phyloP scores from a whole-genome alignment of 441 rosid genomes.

The Hura crepitans region DNA sequence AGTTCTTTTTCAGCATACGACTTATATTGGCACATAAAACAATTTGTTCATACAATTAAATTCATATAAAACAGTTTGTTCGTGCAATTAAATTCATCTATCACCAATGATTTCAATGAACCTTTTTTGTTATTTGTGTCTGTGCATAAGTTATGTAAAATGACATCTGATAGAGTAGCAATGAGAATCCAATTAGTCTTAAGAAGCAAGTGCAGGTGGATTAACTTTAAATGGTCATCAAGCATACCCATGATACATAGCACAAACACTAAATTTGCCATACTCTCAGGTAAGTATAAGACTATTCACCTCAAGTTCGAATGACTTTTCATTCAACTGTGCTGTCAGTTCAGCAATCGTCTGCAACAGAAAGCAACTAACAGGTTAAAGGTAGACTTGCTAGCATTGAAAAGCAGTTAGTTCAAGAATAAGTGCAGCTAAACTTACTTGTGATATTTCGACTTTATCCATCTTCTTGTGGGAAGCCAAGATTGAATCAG shows the following conservation, averaged over 20 bases:
- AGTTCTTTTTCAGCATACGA: neutral
- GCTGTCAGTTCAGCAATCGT: slow-evolving; percentile 66
- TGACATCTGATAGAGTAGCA: neutral
- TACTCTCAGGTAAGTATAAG: slow-evolving; percentile 15
- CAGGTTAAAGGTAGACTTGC: slow-evolving; percentile 23
- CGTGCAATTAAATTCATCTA: neutral
- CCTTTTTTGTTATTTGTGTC: neutral
- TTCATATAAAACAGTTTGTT: too few species aligned
- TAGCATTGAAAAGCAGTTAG: slow-evolving; percentile 13
- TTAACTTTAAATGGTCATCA: slow-evolving; percentile 5
- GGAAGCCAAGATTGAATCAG: slow-evolving; percentile 56
- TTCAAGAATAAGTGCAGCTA: slow-evolving; percentile 10
- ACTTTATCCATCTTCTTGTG: slow-evolving; percentile 52
- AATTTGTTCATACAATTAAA: too few species aligned
- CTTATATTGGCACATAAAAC: neutral
- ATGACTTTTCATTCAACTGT: slow-evolving; percentile 86
- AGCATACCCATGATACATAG: neutral
- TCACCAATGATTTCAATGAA: neutral
- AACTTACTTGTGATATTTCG: slow-evolving; percentile 62
- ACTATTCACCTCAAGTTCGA: slow-evolving; percentile 85
- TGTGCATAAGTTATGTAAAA: neutral
- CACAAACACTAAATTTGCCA: slow-evolving; percentile 7
- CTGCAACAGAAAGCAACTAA: slow-evolving; percentile 41
- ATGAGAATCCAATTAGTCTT: neutral
- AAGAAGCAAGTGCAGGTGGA: neutral